Evolutionary conservation across 2,329 filamentous ascomycete genomes (phyloP).

Genomic region (Tolypocladium inflatum): DNA sequence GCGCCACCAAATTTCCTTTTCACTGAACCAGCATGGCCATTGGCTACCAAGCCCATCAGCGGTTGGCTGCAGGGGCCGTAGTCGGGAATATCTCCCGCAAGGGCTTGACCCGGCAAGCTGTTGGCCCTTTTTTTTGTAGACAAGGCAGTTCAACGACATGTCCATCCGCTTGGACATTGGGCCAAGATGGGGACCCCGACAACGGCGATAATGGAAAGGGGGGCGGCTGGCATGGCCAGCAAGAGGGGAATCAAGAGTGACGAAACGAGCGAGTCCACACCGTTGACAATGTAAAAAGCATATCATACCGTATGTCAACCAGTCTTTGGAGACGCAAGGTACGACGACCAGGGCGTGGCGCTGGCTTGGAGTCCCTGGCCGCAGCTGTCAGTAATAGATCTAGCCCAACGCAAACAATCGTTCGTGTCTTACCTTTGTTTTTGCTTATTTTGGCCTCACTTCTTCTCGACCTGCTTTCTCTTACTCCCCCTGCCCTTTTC

Average conservation of each 20-base stretch:
- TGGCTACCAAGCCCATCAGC: neutral
- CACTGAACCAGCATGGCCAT: neutral
- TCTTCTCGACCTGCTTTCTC: neutral
- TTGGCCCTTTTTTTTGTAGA: neutral
- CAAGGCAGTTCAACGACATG: neutral
- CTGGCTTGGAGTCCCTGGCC: neutral
- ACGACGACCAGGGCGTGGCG: neutral
- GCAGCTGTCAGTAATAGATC: conserved; percentile 3
- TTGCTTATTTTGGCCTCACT: neutral
- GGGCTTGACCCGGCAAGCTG: neutral
- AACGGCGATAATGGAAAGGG: neutral
- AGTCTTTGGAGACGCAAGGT: neutral
- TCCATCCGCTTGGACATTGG: neutral
- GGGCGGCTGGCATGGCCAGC: neutral
- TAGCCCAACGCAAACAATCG: conserved; percentile 4
- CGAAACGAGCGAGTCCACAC: neutral
- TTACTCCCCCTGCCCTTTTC: neutral
- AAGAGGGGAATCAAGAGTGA: neutral
- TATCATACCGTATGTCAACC: neutral
- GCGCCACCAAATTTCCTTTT: neutral
- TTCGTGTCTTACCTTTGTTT: conserved; percentile 4
- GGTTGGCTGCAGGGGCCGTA: neutral
- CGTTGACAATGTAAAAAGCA: neutral
- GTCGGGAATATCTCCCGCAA: neutral
- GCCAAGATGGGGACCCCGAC: neutral